phyloP scores from a whole-genome alignment of 805 yeast genomes.

The Hanseniaspora jakobsenii region DNA sequence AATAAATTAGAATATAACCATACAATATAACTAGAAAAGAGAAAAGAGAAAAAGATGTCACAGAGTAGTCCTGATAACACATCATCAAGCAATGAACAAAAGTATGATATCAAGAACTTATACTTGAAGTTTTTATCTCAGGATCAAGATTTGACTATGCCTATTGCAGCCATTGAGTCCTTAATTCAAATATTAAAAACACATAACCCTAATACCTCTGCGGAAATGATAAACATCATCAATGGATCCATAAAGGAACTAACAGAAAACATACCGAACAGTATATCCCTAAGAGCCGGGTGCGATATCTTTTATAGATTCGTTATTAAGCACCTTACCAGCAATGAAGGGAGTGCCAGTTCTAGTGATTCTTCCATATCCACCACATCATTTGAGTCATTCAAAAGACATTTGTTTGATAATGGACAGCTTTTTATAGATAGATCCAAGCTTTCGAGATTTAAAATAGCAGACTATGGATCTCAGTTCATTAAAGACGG shows the following conservation, averaged over 20 bases:
- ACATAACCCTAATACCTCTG: slow-evolving; percentile 84
- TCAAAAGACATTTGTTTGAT: slow-evolving; percentile 75
- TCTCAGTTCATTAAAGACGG: slow-evolving; percentile 84
- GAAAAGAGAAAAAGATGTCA: too few relatives aligned
- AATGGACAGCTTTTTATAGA: slow-evolving; percentile 86
- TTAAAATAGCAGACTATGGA: slow-evolving; percentile 78
- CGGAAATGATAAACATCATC: slow-evolving; percentile 75
- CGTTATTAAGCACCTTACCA: slow-evolving; percentile 44
- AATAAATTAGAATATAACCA: too few relatives aligned
- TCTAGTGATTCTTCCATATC: slow-evolving; percentile 51
- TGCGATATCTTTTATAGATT: slow-evolving; percentile 93
- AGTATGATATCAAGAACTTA: slow-evolving; percentile 69
- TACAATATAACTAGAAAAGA: too few relatives aligned
- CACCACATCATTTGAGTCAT: slow-evolving; percentile 88
- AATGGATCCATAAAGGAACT: slow-evolving; percentile 63
- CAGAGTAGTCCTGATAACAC: too few relatives aligned
- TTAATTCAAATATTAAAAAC: slow-evolving; percentile 69
- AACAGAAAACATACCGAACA: slow-evolving; percentile 72
- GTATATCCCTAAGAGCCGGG: slow-evolving; percentile 90
- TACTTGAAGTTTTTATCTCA: slow-evolving; percentile 72
- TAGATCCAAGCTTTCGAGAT: slow-evolving; percentile 82
- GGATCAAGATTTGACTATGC: slow-evolving; percentile 97
- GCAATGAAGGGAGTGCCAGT: background rate
- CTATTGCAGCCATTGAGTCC: slow-evolving; percentile 95
- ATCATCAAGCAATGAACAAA: background rate